These are phyloP conservation scores for Oryza punctata DNA, from an alignment of 176 grass and related monocot genomes.

Conservation along the genomic window DNA sequence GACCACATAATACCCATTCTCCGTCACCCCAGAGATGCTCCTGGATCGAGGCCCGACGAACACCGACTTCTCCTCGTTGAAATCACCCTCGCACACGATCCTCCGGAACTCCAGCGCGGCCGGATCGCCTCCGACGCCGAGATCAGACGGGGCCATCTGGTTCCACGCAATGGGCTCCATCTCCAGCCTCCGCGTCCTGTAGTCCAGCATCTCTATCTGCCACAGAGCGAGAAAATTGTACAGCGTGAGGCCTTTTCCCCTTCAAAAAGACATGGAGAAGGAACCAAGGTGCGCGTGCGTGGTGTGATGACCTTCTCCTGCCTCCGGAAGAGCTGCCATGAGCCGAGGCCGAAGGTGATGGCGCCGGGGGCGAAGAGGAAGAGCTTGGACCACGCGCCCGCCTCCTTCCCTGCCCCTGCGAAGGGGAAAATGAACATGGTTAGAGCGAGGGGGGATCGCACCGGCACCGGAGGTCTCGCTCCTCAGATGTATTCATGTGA, in stretches of 20 bases:
- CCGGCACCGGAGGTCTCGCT: slow-evolving; percentile 17
- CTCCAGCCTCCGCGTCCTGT: slow-evolving; percentile 80
- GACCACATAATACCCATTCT: slow-evolving; percentile 96
- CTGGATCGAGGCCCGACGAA: slow-evolving; percentile 87
- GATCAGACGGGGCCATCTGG: slow-evolving; percentile 46
- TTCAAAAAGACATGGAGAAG: neutral
- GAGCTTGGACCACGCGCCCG: slow-evolving; percentile 67
- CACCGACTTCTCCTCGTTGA: slow-evolving; percentile 66
- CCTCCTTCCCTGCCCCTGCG: slow-evolving; percentile 67
- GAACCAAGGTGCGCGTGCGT: neutral
- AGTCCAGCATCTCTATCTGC: slow-evolving; percentile 96
- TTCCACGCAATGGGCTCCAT: slow-evolving; percentile 76
- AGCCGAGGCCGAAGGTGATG: slow-evolving; percentile 94
- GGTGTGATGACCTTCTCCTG: slow-evolving; percentile 81
- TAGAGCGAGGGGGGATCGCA: slow-evolving; percentile 8
- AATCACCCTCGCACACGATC: slow-evolving; percentile 77
- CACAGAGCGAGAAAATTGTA: slow-evolving; percentile 18
- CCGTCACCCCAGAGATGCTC: slow-evolving; percentile 87
- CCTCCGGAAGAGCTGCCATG: slow-evolving; percentile 94
- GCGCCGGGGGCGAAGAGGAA: slow-evolving; percentile 91
- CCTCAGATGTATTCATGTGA: neutral
- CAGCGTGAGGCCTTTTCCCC: slow-evolving; percentile 5
- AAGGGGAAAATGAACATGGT: slow-evolving; percentile 6
- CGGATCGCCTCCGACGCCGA: slow-evolving; percentile 33
- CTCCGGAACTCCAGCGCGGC: slow-evolving; percentile 69